Evolutionary conservation across 495 filamentous ascomycete species (phyloP), one percentile per base, ranked within the genome.

Genomic region (Trichoderma reesei): DNA sequence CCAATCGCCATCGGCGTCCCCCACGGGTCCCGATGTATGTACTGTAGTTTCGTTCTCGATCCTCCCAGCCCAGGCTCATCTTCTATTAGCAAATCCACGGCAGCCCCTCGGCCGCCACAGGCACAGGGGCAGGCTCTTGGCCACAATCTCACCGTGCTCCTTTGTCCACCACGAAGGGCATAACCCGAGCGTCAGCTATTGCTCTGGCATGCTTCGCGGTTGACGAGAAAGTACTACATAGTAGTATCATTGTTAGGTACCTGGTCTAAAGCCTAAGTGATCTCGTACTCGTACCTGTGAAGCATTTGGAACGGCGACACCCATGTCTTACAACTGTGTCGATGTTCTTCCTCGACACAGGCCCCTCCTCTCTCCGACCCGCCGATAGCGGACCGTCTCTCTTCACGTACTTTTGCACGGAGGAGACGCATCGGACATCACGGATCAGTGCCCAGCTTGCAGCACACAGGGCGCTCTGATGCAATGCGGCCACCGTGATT

Each of bases 391-490:
- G 51, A 46, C 42, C 11, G 42, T 13, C 37, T 39, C 37, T 39
- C 37, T 5, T 46, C 51, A 26, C 26, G 20, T 31, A 56, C 20
- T 34, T n/a, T n/a, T n/a, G n/a, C n/a, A n/a, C n/a, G n/a, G n/a
- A n/a, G n/a, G n/a, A n/a, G n/a, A n/a, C 18, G 18, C 51, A 16
- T n/a, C 51, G 51, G 51, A 34, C 51, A 31, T 31, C 20, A 34
- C 51, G 51, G 51, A 56, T 56, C 51, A 56, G 7, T 10, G 20
- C 31, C 9, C 51, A 31, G 51, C 51, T 56, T 5, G 46, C 18
- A 20, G 31, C n/a, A n/a, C n/a, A n/a, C n/a, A 51, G 46, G 46
- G n/a, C n/a, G 46, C 46, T 51, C 41, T 51, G n/a, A 51, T 51
- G 46, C 20, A 18, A 26, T 4, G 4, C 20, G 26, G 51, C 20